Base-by-base conservation (phyloP, 495 filamentous ascomycete species). In the Mytilinidion resinicola region DNA sequence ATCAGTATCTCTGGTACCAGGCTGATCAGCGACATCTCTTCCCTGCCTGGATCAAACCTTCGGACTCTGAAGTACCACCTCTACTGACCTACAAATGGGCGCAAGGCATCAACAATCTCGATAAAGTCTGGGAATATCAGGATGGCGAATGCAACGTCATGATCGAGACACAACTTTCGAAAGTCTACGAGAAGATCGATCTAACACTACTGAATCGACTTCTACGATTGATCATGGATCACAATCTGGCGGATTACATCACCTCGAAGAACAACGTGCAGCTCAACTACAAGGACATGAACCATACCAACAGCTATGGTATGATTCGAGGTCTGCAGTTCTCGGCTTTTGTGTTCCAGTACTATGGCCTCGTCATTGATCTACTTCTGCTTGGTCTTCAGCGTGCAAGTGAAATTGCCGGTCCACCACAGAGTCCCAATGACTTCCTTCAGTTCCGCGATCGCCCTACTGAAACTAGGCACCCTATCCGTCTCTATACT, bases 211-310 rank as follows among this genome's bases (percentile, higher is more conserved):
- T 99, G 58, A 97, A 99, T 75, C 85, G 92, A 51, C 78, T 99
- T 42, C 78, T 97, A 46, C 83, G 95, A 34, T 75, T 99, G 64
- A 96, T 99, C 70, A 99, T 99, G 95, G 95, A 99, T 66, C 95
- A 97, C 78, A 99, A 99, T 73, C 73, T 99, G 68, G 95, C 95
- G 6, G 95, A 99, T 71, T 99, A 99, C 73, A 99, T 99, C 71
- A 95, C 91, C 10, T 90, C 91, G 4, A 99, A 99, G 82, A 99
- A 99, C 76, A 99, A 99, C 68, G 95, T 99, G 14, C 91, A 96
- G 66, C 80, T 99, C 55, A 96, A 92, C 63, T 99, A 99, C 75
- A 99, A 99, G 77, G 95, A 99, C 67, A 99, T 99, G 95, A 97
- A 96, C 67, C 95, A 99, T 70, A 95, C 92, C 54, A 99, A 99